Percentiles rank a stretch among this genome's conserved stretches.
Evolutionary conservation across 1,139 yeast genomes (phyloP).

Genomic region (Candida sp.): DNA sequence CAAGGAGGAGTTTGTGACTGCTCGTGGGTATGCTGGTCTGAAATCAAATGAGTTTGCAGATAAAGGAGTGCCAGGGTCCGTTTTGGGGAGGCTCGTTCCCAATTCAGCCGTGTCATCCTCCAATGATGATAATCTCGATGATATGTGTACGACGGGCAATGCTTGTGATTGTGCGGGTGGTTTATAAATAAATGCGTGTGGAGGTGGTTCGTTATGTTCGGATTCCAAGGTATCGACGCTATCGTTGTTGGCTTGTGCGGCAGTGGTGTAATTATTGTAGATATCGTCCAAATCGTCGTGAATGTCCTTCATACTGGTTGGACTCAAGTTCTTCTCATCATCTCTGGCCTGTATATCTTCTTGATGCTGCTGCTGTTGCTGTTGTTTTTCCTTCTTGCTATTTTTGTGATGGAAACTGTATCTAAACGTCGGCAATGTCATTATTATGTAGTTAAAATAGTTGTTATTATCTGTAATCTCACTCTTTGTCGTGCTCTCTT

Average conservation of each 20-base stretch:
- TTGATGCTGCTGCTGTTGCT: not conserved
- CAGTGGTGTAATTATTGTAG: slow-evolving; percentile 31
- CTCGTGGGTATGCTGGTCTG: slow-evolving; percentile 19
- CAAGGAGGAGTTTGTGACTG: slow-evolving; percentile 39
- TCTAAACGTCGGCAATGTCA: slow-evolving; percentile 3
- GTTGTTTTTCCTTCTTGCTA: not conserved
- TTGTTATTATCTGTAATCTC: too few relatives aligned
- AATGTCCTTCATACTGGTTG: slow-evolving; percentile 26
- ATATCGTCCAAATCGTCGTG: slow-evolving; percentile 38
- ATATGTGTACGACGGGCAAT: slow-evolving; percentile 26
- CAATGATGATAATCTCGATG: slow-evolving; percentile 34
- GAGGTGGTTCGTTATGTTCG: slow-evolving; percentile 9
- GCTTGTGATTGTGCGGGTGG: slow-evolving; percentile 10
- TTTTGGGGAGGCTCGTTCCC: slow-evolving; percentile 16
- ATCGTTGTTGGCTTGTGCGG: slow-evolving; percentile 14
- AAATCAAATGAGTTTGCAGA: slow-evolving; percentile 34
- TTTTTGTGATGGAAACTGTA: slow-evolving; percentile 2
- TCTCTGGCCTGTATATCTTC: not conserved
- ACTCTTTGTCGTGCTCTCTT: not conserved
- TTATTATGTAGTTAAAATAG: not conserved
- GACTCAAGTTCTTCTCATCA: slow-evolving; percentile 1
- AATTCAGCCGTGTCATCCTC: slow-evolving; percentile 18
- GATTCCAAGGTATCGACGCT: slow-evolving; percentile 41
- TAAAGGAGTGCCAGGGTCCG: slow-evolving; percentile 35
- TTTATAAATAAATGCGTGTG: slow-evolving; percentile 9